Base-by-base conservation (phyloP, 2,329 filamentous ascomycete genomes). In the Hymenoscyphus repandus region DNA sequence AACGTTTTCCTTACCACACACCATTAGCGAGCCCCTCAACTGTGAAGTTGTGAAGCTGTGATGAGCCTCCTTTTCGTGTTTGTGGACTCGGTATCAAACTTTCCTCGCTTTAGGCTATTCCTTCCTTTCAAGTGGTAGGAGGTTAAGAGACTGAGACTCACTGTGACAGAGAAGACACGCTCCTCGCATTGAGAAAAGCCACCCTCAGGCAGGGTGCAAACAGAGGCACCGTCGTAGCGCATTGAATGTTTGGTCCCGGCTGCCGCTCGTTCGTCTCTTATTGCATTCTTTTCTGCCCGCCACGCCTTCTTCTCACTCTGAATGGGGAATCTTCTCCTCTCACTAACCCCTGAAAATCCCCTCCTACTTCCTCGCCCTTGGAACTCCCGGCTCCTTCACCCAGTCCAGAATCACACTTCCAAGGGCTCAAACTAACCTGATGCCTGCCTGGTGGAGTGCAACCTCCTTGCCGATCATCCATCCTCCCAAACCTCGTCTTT, bases 221-320 rank as follows among this genome's bases (percentile, higher is more conserved):
- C n/a, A n/a, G n/a, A n/a, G n/a, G n/a, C n/a, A n/a, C n/a, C n/a
- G n/a, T n/a, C n/a, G n/a, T n/a, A n/a, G n/a, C n/a, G n/a, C n/a
- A n/a, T n/a, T 55, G 52, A 50, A 58, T 55, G 54, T 51, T 48
- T 39, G 36, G 50, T 36, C 47, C 50, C 51, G 34, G 39, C 49
- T 45, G 44, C 20, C 50, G 43, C n/a, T 44, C 22, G 15, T 11
- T 32, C 46, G 53, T 54, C 50, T 49, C 50, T 51, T 56, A 56
- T 56, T 59, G 57, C 55, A 59, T 59, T 58, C 54, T 53, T 46
- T 20, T 41, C 47, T 37, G 17, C 37, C 37, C 11, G 22, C 7
- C 22, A 27, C 22, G 22, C 22, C 32, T 37, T 5, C 34, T 37
- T 37, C 10, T 37, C 34, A 13, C 4, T 13, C 34, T 37, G 34